Evolutionary conservation across 805 yeast genomes (phyloP).

Genomic region (Lachancea sp.): DNA sequence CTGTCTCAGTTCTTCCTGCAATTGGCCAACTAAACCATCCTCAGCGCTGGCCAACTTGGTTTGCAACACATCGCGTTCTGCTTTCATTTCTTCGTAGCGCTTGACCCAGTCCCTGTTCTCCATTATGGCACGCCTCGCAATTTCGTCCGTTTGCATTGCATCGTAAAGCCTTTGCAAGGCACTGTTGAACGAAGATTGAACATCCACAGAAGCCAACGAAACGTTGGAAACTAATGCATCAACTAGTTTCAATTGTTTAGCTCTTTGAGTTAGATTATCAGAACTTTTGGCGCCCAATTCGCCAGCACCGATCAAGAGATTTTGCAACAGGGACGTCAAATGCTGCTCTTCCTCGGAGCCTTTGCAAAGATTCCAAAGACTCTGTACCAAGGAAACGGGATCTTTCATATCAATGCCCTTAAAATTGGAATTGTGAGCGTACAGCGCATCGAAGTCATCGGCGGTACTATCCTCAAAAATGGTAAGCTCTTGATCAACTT

Average conservation of each 20-base stretch:
- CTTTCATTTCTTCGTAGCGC: slow-evolving; percentile 40
- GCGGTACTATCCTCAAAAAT: slow-evolving; percentile 45
- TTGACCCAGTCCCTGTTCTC: slow-evolving; percentile 54
- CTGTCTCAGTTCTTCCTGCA: slow-evolving; percentile 63
- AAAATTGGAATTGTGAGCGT: slow-evolving; percentile 19
- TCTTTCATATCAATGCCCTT: slow-evolving; percentile 42
- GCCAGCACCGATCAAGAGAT: slow-evolving; percentile 29
- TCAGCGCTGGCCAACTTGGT: slow-evolving; percentile 69
- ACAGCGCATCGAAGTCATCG: slow-evolving; percentile 29
- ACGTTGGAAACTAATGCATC: slow-evolving; percentile 69
- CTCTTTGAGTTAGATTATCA: slow-evolving; percentile 24
- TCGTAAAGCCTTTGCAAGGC: slow-evolving; percentile 74
- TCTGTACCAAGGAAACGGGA: slow-evolving; percentile 63
- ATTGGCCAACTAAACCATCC: slow-evolving; percentile 66
- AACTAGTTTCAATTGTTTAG: slow-evolving; percentile 43
- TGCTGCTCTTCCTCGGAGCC: slow-evolving; percentile 47
- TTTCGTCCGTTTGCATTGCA: slow-evolving; percentile 81
- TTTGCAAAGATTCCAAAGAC: slow-evolving; percentile 44
- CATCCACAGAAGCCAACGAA: slow-evolving; percentile 45
- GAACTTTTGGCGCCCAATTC: slow-evolving; percentile 18
- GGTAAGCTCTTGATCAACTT: slow-evolving; percentile 59
- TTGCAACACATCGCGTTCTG: slow-evolving; percentile 60
- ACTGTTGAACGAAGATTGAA: slow-evolving; percentile 66
- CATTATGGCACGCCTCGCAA: slow-evolving; percentile 64
- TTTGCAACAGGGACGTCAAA: slow-evolving; percentile 44